These are phyloP conservation scores for Hygrocybe punicea DNA, from an alignment of 768 basidiomycete genomes.

Conservation along the genomic window DNA sequence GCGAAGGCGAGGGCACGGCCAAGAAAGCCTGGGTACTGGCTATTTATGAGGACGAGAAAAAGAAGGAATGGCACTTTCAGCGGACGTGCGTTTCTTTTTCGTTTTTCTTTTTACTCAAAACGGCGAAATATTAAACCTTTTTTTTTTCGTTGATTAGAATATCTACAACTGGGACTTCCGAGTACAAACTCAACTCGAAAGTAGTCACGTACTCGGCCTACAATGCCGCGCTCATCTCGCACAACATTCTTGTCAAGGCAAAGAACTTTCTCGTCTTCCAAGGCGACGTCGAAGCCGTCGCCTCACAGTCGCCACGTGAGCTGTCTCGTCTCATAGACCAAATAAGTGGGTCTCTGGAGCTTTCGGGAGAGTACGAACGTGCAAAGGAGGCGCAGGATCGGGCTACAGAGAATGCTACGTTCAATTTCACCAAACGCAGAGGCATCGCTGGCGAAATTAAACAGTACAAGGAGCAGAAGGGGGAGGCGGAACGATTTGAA, in stretches of 20 bases:
- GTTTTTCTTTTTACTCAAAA: not conserved
- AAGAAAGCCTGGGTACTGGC: conserved; percentile 96
- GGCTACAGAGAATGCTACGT: conserved; percentile 90
- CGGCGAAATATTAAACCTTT: not conserved
- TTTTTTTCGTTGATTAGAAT: conserved; percentile 64
- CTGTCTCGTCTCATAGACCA: conserved; percentile 90
- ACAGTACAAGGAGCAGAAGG: conserved; percentile 96
- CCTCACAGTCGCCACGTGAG: conserved; percentile 88
- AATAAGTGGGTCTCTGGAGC: conserved; percentile 90
- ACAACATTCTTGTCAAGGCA: conserved; percentile 97
- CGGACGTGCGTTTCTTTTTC: conserved; percentile 65
- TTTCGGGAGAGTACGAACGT: conserved; percentile 82
- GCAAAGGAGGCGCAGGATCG: conserved; percentile 84
- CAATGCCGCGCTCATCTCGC: conserved; percentile 79
- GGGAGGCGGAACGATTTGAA: conserved; percentile 87
- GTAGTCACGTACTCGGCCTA: conserved; percentile 85
- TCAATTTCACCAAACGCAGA: conserved; percentile 90
- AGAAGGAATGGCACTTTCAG: conserved; percentile 87
- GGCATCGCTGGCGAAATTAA: conserved; percentile 94
- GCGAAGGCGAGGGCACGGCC: conserved; percentile 76
- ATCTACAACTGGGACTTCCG: conserved; percentile 80
- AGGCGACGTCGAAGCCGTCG: conserved; percentile 97
- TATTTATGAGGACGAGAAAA: conserved; percentile 71
- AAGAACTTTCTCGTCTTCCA: conserved; percentile 99
- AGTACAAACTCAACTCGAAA: conserved; percentile 82